phyloP scores from a whole-genome alignment of 257 asterid species.

The Anisodus acutangulus region DNA sequence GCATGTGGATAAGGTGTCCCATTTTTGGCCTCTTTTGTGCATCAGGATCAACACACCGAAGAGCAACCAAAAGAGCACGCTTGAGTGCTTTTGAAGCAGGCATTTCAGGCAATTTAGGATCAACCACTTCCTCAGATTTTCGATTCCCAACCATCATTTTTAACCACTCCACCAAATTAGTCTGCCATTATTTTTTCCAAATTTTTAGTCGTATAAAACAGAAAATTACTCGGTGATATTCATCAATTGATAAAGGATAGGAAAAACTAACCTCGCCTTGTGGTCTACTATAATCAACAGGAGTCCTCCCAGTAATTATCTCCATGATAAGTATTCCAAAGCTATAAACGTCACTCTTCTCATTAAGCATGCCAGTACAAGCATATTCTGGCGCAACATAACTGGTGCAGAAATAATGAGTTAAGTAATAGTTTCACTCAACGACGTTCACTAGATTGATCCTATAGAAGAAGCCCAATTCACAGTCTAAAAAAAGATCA shows the following conservation, averaged over 20 bases:
- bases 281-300: constrained; percentile 82
- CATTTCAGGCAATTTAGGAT: constrained; percentile 77
- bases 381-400: constrained; percentile 98
- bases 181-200: constrained; percentile 50
- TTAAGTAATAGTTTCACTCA: neutral
- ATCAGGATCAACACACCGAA: constrained; percentile 95
- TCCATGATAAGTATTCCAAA: constrained; percentile 95
- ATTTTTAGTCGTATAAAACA: constrained; percentile 11
- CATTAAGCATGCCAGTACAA: constrained; percentile 93
- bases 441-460: neutral
- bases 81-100: constrained; percentile 83
- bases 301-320: constrained; percentile 84
- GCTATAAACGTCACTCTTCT: constrained; percentile 91
- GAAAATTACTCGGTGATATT: neutral
- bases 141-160: constrained; percentile 84
- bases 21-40: constrained; percentile 94
- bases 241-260: neutral
- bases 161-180: constrained; percentile 89
- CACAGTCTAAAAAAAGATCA: neutral
- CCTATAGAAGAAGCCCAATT: neutral
- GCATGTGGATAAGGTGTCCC: constrained; percentile 93
- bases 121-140: constrained; percentile 90
- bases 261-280: constrained; percentile 71
- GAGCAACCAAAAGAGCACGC: constrained; percentile 88
- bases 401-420: constrained; percentile 44